Percentiles rank a stretch among this genome's conserved stretches.
Evolutionary conservation across 2,329 filamentous ascomycete species (phyloP).

Genomic region (Aspergillus jensenii): DNA sequence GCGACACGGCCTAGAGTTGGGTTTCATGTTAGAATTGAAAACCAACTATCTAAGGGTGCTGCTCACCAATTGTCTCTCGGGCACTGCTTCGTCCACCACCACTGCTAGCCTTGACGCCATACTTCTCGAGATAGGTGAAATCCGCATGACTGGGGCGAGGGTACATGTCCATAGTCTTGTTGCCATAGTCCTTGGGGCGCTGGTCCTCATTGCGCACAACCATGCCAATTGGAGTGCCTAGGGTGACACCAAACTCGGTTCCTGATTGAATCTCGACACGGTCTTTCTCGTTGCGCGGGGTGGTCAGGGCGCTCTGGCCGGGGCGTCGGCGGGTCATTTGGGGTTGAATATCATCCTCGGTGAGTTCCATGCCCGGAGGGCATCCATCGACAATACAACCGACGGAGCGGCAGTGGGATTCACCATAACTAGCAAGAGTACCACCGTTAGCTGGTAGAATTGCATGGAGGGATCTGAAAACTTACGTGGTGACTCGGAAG

Average conservation of each 20-base stretch:
- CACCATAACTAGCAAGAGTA: constrained; percentile 59
- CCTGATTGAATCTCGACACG: constrained; percentile 89
- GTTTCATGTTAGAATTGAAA: background rate
- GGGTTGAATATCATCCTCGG: constrained; percentile 85
- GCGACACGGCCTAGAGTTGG: constrained; percentile 67
- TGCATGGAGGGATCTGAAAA: constrained; percentile 14
- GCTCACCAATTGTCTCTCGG: constrained; percentile 83
- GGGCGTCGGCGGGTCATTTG: constrained; percentile 89
- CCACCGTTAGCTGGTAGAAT: background rate
- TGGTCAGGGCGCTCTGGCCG: constrained; percentile 86
- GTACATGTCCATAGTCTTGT: constrained; percentile 85
- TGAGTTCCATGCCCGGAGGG: constrained; percentile 82
- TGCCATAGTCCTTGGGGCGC: constrained; percentile 85
- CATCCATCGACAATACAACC: constrained; percentile 93
- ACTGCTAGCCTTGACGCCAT: constrained; percentile 86
- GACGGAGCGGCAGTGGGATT: constrained; percentile 89
- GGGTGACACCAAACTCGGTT: constrained; percentile 82
- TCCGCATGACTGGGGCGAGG: constrained; percentile 92
- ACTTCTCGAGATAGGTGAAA: constrained; percentile 97
- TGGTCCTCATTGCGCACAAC: constrained; percentile 91
- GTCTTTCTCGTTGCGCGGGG: constrained; percentile 90
- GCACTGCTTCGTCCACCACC: constrained; percentile 89
- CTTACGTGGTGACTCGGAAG: constrained; percentile 80
- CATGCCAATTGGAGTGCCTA: constrained; percentile 88
- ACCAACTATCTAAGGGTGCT: background rate